Percentiles rank a stretch among this genome's conserved stretches.
Evolutionary conservation across 768 basidiomycete genomes (phyloP).

Genomic region (Trametes elegans): DNA sequence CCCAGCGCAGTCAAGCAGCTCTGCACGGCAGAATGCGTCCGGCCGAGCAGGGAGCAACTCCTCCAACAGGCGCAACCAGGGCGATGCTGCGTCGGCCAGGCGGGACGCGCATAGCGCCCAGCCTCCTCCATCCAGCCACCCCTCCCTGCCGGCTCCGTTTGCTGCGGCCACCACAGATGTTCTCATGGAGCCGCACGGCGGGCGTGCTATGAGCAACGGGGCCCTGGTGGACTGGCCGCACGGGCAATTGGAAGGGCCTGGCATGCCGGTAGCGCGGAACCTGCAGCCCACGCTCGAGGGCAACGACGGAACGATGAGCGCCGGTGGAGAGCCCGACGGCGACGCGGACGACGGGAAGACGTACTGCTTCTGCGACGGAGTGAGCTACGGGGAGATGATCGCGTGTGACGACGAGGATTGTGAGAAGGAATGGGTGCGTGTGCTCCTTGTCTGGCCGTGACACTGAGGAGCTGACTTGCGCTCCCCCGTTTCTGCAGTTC

Average conservation of each 20-base stretch:
- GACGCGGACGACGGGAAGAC: conserved; percentile 55
- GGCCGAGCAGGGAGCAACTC: conserved; percentile 28
- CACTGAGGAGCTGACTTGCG: conserved; percentile 11
- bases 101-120: conserved; percentile 46
- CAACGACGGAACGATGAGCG: conserved; percentile 41
- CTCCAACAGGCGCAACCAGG: conserved; percentile 23
- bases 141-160: conserved; percentile 53
- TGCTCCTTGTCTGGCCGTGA: conserved; percentile 2
- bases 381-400: conserved; percentile 94
- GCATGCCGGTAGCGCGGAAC: conserved; percentile 66
- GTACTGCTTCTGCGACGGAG: conserved; percentile 84
- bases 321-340: conserved; percentile 52
- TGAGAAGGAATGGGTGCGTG: conserved; percentile 87
- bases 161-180: conserved; percentile 9
- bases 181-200: conserved; percentile 16
- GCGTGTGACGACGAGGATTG: conserved; percentile 84
- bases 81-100: conserved; percentile 29
- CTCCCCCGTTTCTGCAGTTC: conserved; percentile 48
- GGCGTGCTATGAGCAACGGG: conserved; percentile 34
- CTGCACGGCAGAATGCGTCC: conserved; percentile 30
- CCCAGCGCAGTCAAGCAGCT: conserved; percentile 30
- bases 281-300: conserved; percentile 34
- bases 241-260: conserved; percentile 70
- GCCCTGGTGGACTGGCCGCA: conserved; percentile 37
- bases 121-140: conserved; percentile 51